These are phyloP conservation scores for Phaeotremella skinneri DNA, from an alignment of 768 basidiomycete species.

Conservation along the genomic window DNA sequence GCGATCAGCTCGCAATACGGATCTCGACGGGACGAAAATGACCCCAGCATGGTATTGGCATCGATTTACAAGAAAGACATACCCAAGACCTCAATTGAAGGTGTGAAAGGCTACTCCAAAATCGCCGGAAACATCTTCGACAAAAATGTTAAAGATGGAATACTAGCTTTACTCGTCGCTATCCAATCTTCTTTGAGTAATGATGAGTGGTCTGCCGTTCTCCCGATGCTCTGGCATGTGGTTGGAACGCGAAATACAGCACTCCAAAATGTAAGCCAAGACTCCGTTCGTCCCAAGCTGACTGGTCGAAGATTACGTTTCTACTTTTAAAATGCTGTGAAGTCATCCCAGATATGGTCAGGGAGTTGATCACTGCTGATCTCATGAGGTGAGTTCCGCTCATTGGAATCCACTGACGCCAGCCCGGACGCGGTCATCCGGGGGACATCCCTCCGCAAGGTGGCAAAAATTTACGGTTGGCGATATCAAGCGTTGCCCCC, in stretches of 20 bases:
- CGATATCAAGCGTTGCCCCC: constrained; percentile 34
- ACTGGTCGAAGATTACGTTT: constrained; percentile 15
- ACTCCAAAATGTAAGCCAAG: not conserved
- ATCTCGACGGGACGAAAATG: not conserved
- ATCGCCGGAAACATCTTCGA: no score
- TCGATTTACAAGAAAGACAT: not conserved
- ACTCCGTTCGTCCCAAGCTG: not conserved
- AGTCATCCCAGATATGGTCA: constrained; percentile 4
- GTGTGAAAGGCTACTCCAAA: no score
- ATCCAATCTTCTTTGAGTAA: constrained; percentile 25
- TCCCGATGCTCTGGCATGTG: constrained; percentile 27
- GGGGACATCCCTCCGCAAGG: constrained; percentile 19
- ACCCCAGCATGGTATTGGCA: not conserved
- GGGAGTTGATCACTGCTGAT: constrained; percentile 19
- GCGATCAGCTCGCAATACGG: not conserved
- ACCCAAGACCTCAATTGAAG: not conserved
- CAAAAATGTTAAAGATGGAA: not conserved
- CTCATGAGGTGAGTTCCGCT: constrained; percentile 13
- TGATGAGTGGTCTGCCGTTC: constrained; percentile 31
- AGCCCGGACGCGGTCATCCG: constrained; percentile 11
- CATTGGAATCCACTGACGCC: constrained; percentile 3
- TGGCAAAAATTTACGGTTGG: constrained; percentile 29
- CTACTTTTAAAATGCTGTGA: constrained; percentile 40
- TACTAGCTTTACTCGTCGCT: constrained; percentile 18
- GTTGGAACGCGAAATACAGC: constrained; percentile 9